Evolutionary conservation across 1,284 basidiomycete species (phyloP).

Genomic region (Irpex lacteus): DNA sequence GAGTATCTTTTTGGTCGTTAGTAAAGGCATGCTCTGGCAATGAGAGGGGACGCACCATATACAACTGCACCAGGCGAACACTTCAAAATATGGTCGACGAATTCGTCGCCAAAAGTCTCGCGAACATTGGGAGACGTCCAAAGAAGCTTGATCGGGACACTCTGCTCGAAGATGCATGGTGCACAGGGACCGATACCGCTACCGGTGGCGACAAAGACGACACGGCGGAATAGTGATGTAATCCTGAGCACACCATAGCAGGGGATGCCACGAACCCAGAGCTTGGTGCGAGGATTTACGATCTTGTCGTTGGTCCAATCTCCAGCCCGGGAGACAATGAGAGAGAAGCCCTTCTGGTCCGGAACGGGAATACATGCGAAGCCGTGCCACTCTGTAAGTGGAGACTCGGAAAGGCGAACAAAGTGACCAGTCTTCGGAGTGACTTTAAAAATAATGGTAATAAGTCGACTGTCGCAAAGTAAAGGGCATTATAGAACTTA

Average conservation of each 20-base stretch:
- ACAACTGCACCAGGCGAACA: constrained; percentile 54
- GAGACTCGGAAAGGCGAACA: constrained; percentile 50
- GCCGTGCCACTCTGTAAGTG: constrained; percentile 59
- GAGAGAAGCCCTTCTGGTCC: constrained; percentile 50
- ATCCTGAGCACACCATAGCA: constrained; percentile 60
- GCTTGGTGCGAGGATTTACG: constrained; percentile 44
- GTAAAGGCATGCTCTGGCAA: background rate
- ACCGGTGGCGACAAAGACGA: constrained; percentile 62
- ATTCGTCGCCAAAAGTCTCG: constrained; percentile 55
- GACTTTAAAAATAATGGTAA: constrained; percentile 18
- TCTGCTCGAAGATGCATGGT: constrained; percentile 49
- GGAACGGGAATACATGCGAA: constrained; percentile 56
- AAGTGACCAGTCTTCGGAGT: constrained; percentile 54
- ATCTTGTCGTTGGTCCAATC: constrained; percentile 59
- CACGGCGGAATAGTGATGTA: constrained; percentile 51
- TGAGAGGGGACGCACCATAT: constrained; percentile 39
- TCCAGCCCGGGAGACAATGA: constrained; percentile 57
- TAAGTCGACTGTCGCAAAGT: background rate
- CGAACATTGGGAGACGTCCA: constrained; percentile 62
- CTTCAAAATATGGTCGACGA: constrained; percentile 53
- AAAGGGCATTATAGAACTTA: constrained; percentile 20
- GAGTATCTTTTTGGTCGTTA: constrained; percentile 40
- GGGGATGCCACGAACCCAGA: constrained; percentile 59
- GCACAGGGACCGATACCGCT: constrained; percentile 61
- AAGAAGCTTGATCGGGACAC: constrained; percentile 50